These are phyloP conservation scores for Letharia lupina DNA, from an alignment of 495 filamentous ascomycete species.

Conservation along the genomic window DNA sequence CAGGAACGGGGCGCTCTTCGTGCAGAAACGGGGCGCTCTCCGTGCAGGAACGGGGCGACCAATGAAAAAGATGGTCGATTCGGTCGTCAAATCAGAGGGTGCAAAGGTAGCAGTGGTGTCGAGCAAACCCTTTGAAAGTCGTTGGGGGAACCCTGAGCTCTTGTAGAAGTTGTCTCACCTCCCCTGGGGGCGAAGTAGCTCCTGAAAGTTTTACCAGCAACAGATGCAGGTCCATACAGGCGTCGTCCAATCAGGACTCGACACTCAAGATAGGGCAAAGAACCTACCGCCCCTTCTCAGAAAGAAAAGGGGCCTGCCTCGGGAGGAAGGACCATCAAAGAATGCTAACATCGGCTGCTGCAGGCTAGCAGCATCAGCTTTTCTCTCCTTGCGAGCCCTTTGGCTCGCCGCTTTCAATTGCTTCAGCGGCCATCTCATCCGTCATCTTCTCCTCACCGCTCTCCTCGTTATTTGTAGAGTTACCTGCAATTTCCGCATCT, in stretches of 20 bases:
- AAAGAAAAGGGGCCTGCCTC: too few relatives aligned
- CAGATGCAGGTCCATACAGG: not conserved
- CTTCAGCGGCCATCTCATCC: conserved; percentile 5
- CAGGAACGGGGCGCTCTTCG: not conserved
- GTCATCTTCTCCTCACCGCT: not conserved
- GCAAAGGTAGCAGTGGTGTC: not conserved
- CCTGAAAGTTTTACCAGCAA: not conserved
- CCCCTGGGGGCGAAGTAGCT: not conserved
- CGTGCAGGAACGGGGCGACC: not conserved
- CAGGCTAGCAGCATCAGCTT: not conserved
- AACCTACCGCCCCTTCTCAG: not conserved
- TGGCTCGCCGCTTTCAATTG: not conserved
- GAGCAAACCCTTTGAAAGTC: not conserved
- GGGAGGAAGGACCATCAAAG: not conserved
- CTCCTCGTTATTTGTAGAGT: not conserved
- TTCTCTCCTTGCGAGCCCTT: not conserved
- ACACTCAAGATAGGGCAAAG: not conserved
- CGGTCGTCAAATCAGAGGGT: not conserved
- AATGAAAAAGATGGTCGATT: not conserved
- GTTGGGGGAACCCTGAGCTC: not conserved
- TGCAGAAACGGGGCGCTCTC: not conserved
- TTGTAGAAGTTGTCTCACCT: not conserved
- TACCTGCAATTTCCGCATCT: not conserved
- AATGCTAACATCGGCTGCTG: not conserved
- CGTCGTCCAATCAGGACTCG: not conserved